Evolutionary conservation across 805 yeast species (phyloP).

Genomic region (Blastobotrys mokoenaii): DNA sequence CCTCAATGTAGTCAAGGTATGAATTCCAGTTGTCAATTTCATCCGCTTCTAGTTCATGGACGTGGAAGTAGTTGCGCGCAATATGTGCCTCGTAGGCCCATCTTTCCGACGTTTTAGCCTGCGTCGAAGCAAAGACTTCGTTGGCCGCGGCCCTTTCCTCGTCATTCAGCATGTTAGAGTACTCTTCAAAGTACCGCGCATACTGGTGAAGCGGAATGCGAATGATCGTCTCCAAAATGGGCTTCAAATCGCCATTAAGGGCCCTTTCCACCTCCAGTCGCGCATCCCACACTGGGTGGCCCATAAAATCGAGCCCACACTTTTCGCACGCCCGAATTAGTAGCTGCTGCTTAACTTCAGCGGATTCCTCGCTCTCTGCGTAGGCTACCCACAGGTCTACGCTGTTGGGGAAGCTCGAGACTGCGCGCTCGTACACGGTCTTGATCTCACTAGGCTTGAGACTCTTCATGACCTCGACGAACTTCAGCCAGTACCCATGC

Average conservation of each 20-base stretch:
- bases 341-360: constrained; percentile 13
- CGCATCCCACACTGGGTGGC: constrained; percentile 79
- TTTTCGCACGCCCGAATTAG: constrained; percentile 41
- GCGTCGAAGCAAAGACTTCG: constrained; percentile 38
- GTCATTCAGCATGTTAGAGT: constrained; percentile 5
- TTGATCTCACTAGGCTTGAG: constrained; percentile 15
- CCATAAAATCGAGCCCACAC: constrained; percentile 64
- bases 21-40: constrained; percentile 50
- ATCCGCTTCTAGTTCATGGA: constrained; percentile 37
- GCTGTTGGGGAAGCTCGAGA: constrained; percentile 27
- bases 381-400: constrained; percentile 26
- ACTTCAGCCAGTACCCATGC: constrained; percentile 36
- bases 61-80: constrained; percentile 49
- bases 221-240: constrained; percentile 28
- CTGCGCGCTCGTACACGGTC: constrained; percentile 28
- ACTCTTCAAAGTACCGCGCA: constrained; percentile 58
- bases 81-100: constrained; percentile 74
- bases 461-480: constrained; percentile 24
- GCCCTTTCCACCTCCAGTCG: constrained; percentile 51
- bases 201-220: constrained; percentile 77
- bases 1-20: constrained; percentile 52
- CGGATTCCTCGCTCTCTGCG: constrained; percentile 14
- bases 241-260: constrained; percentile 30
- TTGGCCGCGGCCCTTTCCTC: constrained; percentile 7
- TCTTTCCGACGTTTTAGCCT: constrained; percentile 43